Base-by-base conservation (phyloP, 2,329 filamentous ascomycete genomes). In the Phyllachora maydis region DNA sequence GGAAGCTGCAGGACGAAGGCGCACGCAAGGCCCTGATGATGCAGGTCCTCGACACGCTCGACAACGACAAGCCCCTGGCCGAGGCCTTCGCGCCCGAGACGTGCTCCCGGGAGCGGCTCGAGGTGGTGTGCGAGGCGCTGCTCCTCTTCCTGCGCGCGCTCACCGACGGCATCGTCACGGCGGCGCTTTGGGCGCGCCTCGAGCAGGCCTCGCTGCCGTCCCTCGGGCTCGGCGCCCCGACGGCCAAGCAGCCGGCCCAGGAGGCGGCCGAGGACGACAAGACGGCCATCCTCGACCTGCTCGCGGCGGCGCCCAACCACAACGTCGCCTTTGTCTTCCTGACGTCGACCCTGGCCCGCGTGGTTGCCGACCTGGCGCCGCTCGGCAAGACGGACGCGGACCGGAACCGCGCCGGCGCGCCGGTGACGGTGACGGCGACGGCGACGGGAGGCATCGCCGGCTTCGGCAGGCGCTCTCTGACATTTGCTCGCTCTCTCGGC, bases 291-390 rank as follows among this genome's bases (percentile, higher is more conserved):
- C 63, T 92, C 4, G 83, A 93, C 33, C 60, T 73, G 3, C 58
- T 93, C 3, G 63, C 73, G 0, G 54, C 62, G 2, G 60, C 66
- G 0, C 76, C 81, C 0, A 72, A 73, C 23, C 75, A 91, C 47
- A 88, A 81, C 40, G 83, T 92, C 26, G 75, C 76, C 0, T 91
- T 93, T 38, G 76, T 91, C 3, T 82, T 93, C 32, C 52, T 93
- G 10, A 79, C 74, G 0, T 70, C 77, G 6, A 83, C 82, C 47
- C 56, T 93, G 1, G 49, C 56, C 3, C 53, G 56, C 4, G 47
- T 65, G 2, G 49, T 56, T 2, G 42, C 49, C 1, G 63, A 68
- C 26, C 43, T 68, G 5, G 42, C 39, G 19, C 58, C 35, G 13
- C 33, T 57, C 2, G n/a, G n/a, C n/a, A n/a, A n/a, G n/a, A n/a